Percentiles rank a stretch among this genome's conserved stretches.
These are phyloP conservation scores for Biscutella auriculata DNA, from an alignment of 441 rosid genomes.

Conservation along the genomic window DNA sequence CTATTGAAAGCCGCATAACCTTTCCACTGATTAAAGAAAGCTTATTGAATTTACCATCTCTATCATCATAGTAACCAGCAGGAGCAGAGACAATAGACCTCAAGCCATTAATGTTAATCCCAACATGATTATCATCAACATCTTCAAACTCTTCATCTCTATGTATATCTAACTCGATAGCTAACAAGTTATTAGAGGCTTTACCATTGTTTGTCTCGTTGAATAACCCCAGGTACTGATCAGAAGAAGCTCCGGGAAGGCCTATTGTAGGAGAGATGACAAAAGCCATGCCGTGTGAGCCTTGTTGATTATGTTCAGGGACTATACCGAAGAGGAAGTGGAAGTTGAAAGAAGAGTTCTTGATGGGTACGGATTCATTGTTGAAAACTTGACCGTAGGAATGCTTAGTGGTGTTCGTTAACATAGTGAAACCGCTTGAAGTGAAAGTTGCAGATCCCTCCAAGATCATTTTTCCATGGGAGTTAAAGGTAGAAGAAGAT, in stretches of 20 bases:
- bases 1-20: slow-evolving; percentile 14
- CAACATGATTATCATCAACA: slow-evolving; percentile 30
- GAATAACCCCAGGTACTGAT: slow-evolving; percentile 65
- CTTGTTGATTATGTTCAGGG: slow-evolving; percentile 44
- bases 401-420: slow-evolving; percentile 1
- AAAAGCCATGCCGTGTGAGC: slow-evolving; percentile 84
- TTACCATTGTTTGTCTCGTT: slow-evolving; percentile 48
- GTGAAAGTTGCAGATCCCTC: slow-evolving; percentile 1
- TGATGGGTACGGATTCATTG: neutral
- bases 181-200: slow-evolving; percentile 28
- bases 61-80: slow-evolving; percentile 22
- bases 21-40: slow-evolving; percentile 20
- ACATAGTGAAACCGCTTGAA: neutral
- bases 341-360: slow-evolving; percentile 12
- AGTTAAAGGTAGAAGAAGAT: neutral
- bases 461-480: neutral
- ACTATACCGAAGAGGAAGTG: slow-evolving; percentile 43
- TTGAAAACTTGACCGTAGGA: neutral
- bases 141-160: slow-evolving; percentile 22
- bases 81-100: slow-evolving; percentile 14
- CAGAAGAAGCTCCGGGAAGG: slow-evolving; percentile 35
- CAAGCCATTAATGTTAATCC: slow-evolving; percentile 25
- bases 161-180: slow-evolving; percentile 30
- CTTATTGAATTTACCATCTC: neutral
- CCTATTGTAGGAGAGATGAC: slow-evolving; percentile 35